Base-by-base conservation (phyloP, 2,329 filamentous ascomycete species). In the Fusarium brachygibbosum region DNA sequence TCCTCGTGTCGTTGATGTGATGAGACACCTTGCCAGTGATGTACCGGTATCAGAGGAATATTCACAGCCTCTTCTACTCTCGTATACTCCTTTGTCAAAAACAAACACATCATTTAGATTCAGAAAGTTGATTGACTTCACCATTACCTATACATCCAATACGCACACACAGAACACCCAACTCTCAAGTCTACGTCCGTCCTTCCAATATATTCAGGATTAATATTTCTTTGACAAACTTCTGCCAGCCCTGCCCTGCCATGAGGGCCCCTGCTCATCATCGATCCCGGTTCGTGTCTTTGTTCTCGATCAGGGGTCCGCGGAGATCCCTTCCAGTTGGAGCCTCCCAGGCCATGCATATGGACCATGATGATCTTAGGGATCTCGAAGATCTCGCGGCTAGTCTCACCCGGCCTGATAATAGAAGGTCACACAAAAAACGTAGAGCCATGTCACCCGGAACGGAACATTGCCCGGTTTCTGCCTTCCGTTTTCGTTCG, bases 281-380 rank as follows among this genome's bases (percentile, higher is more conserved):
- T 37, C 46, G 31, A 41, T 60, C 46, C 53, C 6, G 90, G 77
- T 10, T 86, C 86, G 16, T 90, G 79, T 23, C 86, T 83, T 75
- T 82, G 49, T 35, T 56, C 66, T 62, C 63, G 63, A 44, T 62
- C 67, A 61, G 71, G 72, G 44, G 65, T 70, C 61, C 63, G 68
- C 37, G 73, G 71, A 29, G 68, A 75, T 55, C 76, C 74, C 37
- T 79, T 74, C 77, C 77, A 80, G 49, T 76, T 72, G 42, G 70
- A 68, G 14, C 70, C 74, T 8, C 78, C 76, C 60, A 79, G 42
- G 70, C 67, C 76, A 80, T 79, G 69, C 76, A 79, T 51, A 77
- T 13, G 35, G 25, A 42, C 78, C 32, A 79, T 71, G 60, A 80
- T 80, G 63, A 81, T 76, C 68, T 77, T 79, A 34, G 81, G 83